Evolutionary conservation across 306 rosid genomes (phyloP), one percentile per base, ranked within the genome.

Genomic region (Casuarina cunninghamiana): DNA sequence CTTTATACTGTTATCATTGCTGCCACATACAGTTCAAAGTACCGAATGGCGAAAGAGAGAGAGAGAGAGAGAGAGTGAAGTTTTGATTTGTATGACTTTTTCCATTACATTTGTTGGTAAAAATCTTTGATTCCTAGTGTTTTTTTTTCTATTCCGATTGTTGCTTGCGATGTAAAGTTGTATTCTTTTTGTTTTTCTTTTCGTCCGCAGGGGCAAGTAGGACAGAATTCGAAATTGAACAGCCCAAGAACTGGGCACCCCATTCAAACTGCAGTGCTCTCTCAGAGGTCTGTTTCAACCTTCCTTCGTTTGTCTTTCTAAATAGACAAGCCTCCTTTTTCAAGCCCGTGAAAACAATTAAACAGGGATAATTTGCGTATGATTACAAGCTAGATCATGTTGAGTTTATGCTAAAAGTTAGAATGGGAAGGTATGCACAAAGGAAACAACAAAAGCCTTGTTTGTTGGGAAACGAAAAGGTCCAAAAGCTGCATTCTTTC

Each of bases 401-500:
- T 68, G 73, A 51, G 61, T 72, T 35, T 21, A 51, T 21, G 10
- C 4, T 26, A 49, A 71, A 32, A 26, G 77, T 44, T 68, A 19
- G 48, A 77, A 77, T 77, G 73, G 62, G 74, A 73, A 84, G 72
- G 65, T 73, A 75, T 73, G 77, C 79, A 58, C 46, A 81, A 73
- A 74, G 85, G 78, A 81, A 65, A 68, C 75, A 87, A 70, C 84
- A 90, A 91, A 87, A 91, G 93, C 81, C 84, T 82, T 73, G 80
- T 80, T 85, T 88, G 89, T 92, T 94, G 97, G 96, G 93, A 94
- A 94, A 94, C 85, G 93, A 85, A 87, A 88, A 89, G 92, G 74
- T 80, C 82, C 67, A 94, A 94, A 92, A 88, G 98, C 96, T 92
- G 94, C 88, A 83, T 75, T 91, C 75, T 90, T 82, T 93, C 96